These are phyloP conservation scores for Polygonum aviculare DNA, from an alignment of 148 eudicot genomes.

Conservation along the genomic window DNA sequence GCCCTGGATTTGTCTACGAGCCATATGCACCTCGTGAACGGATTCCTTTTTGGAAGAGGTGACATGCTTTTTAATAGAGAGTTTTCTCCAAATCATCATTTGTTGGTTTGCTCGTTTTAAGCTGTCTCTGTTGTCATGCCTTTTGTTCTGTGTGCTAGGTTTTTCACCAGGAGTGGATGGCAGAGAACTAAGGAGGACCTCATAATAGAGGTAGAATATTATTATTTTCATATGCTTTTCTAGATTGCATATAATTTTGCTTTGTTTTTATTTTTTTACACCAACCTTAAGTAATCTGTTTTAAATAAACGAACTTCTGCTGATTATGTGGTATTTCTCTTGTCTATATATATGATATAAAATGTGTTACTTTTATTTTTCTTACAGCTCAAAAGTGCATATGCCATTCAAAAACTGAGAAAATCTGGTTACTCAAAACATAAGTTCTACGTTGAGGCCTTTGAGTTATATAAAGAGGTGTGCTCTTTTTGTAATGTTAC, in stretches of 20 bases:
- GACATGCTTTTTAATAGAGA: conserved; percentile 9
- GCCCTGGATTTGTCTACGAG: conserved; percentile 89
- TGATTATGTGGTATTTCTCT: not conserved
- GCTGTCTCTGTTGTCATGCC: not conserved
- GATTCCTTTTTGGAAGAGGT: conserved; percentile 77
- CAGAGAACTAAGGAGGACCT: conserved; percentile 84
- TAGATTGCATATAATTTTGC: not conserved
- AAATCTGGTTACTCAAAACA: conserved; percentile 81
- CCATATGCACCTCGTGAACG: conserved; percentile 77
- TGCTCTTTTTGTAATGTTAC: not conserved
- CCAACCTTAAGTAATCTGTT: not conserved
- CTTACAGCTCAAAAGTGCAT: conserved; percentile 87
- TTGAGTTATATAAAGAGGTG: conserved; percentile 76
- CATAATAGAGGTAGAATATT: conserved; percentile 57
- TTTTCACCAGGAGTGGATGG: conserved; percentile 92
- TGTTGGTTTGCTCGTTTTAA: not conserved
- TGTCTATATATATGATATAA: not conserved
- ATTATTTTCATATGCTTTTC: not conserved
- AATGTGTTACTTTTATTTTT: not conserved
- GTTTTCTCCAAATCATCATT: not conserved
- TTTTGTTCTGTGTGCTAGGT: conserved; percentile 30
- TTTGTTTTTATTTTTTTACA: not conserved
- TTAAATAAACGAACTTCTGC: not conserved
- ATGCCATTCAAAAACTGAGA: conserved; percentile 68
- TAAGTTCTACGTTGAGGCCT: conserved; percentile 75